Conservation (phyloP, 768 basidiomycete species). For the Suillus subluteus region DNA sequence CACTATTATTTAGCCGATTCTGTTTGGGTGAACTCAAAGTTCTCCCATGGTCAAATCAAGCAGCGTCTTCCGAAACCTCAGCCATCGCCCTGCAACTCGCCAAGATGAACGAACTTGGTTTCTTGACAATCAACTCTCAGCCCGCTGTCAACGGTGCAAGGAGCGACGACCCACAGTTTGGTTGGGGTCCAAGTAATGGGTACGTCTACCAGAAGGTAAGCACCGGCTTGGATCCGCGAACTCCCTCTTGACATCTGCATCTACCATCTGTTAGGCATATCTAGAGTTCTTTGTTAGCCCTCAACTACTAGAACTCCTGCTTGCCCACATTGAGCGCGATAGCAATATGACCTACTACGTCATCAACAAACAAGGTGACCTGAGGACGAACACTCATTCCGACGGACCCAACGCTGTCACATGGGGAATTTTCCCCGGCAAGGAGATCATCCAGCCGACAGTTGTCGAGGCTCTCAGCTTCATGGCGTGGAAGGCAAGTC, state of each 20-base stretch:
- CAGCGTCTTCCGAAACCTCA: conserved; percentile 81
- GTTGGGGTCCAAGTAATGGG: conserved; percentile 94
- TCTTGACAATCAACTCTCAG: conserved; percentile 96
- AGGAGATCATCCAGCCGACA: conserved; percentile 95
- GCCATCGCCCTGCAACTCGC: conserved; percentile 80
- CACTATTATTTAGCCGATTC: conserved; percentile 80
- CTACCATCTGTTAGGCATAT: conserved; percentile 66
- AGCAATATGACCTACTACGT: conserved; percentile 94
- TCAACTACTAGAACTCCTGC: conserved; percentile 67
- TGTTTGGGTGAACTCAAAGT: conserved; percentile 73
- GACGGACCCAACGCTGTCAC: conserved; percentile 99
- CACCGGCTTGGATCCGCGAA: background rate
- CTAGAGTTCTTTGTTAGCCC: conserved; percentile 93
- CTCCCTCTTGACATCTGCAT: conserved; percentile 5
- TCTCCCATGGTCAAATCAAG: conserved; percentile 94
- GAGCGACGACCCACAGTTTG: conserved; percentile 84
- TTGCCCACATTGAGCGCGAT: conserved; percentile 84
- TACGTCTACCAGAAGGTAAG: conserved; percentile 94
- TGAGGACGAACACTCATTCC: conserved; percentile 92
- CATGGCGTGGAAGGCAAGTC: conserved; percentile 92
- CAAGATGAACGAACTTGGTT: conserved; percentile 88
- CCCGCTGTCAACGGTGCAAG: conserved; percentile 90
- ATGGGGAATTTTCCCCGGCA: conserved; percentile 97
- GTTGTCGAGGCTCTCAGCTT: conserved; percentile 97
- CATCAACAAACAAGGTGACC: conserved; percentile 93